A percentile compares a stretch with the other conserved stretches of the same genome.
Conservation (phyloP, 108 stramenopile genomes). For the Nitzschia putrida region DNA sequence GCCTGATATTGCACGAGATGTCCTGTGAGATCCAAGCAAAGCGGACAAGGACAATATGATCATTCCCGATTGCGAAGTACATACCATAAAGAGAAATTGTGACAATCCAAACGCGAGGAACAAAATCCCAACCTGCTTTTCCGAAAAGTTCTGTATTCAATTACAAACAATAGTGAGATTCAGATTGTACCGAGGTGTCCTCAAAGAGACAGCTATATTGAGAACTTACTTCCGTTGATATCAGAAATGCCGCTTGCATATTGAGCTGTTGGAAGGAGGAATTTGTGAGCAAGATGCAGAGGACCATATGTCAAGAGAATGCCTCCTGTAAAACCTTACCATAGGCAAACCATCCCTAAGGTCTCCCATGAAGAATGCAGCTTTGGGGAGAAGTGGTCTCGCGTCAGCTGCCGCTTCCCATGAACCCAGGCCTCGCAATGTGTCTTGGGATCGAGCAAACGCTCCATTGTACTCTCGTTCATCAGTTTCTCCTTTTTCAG, state of each 20-base stretch:
- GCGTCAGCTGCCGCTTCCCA: conserved; percentile 37
- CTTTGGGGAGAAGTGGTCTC: conserved; percentile 52
- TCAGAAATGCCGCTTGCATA: conserved; percentile 79
- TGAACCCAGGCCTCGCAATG: not conserved
- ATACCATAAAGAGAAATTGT: conserved; percentile 57
- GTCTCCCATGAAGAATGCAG: conserved; percentile 82
- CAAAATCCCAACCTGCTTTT: conserved; percentile 71
- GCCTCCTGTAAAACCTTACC: conserved; percentile 28
- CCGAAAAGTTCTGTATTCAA: conserved; percentile 33
- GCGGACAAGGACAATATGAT: no score
- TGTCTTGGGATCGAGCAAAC: not conserved
- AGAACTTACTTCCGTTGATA: conserved; percentile 44
- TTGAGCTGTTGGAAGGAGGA: conserved; percentile 42
- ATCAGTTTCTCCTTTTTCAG: not conserved
- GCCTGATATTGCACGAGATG: conserved; percentile 24
- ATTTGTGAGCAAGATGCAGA: not conserved
- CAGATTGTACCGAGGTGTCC: not conserved
- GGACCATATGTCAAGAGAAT: not conserved
- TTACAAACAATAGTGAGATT: not conserved
- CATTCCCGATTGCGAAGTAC: not conserved
- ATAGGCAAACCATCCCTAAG: conserved; percentile 78
- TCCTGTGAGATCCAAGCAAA: no score
- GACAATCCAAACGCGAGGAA: conserved; percentile 77
- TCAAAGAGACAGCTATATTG: not conserved
- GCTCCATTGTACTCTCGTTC: conserved; percentile 2